Percentiles rank a stretch among this genome's conserved stretches.
Conservation (phyloP, 345 rosid genomes). For the Salix dunnii region DNA sequence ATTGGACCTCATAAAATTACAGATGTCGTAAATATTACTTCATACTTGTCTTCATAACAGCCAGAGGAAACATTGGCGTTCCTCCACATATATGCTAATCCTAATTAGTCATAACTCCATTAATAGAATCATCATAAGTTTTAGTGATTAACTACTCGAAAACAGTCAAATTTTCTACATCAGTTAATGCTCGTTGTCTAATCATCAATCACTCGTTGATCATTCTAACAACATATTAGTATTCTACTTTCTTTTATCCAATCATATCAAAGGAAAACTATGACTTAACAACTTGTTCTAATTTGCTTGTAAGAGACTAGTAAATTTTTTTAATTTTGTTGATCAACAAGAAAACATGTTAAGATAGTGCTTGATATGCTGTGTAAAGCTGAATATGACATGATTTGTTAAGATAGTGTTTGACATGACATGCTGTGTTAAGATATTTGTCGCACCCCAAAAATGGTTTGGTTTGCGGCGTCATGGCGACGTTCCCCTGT, state of each 20-base stretch:
- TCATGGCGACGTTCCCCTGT: too few species aligned
- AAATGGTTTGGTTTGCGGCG: too few species aligned
- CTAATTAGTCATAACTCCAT: background rate
- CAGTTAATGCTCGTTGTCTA: background rate
- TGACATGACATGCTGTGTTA: too few species aligned
- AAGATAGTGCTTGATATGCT: too few species aligned
- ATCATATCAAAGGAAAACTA: background rate
- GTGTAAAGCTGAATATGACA: too few species aligned
- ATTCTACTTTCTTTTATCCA: background rate
- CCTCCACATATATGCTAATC: background rate
- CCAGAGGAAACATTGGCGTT: background rate
- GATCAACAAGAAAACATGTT: too few species aligned
- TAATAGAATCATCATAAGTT: background rate
- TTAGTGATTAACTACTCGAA: background rate
- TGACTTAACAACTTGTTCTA: background rate
- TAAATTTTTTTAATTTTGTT: too few species aligned
- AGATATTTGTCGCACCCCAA: too few species aligned
- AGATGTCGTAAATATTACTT: background rate
- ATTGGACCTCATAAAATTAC: background rate
- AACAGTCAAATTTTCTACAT: background rate
- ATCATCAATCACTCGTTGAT: background rate
- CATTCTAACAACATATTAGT: background rate
- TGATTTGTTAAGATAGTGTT: too few species aligned
- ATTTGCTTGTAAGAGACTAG: too few species aligned
- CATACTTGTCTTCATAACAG: background rate